Conservation (phyloP, 2,329 filamentous ascomycete species). For the Drechmeria coniospora region DNA sequence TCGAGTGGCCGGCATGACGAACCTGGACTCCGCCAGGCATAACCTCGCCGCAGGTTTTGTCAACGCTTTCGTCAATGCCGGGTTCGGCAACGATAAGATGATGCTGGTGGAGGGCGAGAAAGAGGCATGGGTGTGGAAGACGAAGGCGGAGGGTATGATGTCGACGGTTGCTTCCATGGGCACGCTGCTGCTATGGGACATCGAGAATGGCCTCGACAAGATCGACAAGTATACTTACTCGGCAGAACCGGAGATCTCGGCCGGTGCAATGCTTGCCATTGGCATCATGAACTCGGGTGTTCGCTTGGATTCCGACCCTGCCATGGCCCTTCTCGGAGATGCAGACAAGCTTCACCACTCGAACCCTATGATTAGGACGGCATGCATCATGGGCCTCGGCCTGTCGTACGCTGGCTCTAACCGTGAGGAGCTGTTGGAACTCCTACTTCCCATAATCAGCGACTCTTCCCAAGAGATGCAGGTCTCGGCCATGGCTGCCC, state of each 20-base stretch:
- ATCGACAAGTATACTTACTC: slow-evolving; percentile 90
- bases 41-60: slow-evolving; percentile 94
- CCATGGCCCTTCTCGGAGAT: slow-evolving; percentile 72
- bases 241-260: slow-evolving; percentile 65
- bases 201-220: slow-evolving; percentile 80
- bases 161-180: slow-evolving; percentile 90
- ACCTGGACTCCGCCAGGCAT: slow-evolving; percentile 87
- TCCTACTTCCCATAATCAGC: slow-evolving; percentile 72
- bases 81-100: slow-evolving; percentile 92
- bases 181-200: slow-evolving; percentile 84
- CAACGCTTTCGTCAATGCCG: slow-evolving; percentile 92
- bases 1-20: slow-evolving; percentile 81
- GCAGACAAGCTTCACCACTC: slow-evolving; percentile 64
- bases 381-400: slow-evolving; percentile 90
- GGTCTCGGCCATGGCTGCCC: slow-evolving; percentile 85
- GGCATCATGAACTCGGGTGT: slow-evolving; percentile 95
- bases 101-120: slow-evolving; percentile 86
- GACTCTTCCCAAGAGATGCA: slow-evolving; percentile 85
- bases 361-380: slow-evolving; percentile 61
- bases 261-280: slow-evolving; percentile 81
- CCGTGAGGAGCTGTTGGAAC: slow-evolving; percentile 73
- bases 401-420: slow-evolving; percentile 90
- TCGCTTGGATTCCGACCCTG: slow-evolving; percentile 75
- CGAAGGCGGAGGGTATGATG: slow-evolving; percentile 94
- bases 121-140: slow-evolving; percentile 96